Conservation (phyloP, 257 asterid genomes). For the Thymus quinquecostatus region DNA sequence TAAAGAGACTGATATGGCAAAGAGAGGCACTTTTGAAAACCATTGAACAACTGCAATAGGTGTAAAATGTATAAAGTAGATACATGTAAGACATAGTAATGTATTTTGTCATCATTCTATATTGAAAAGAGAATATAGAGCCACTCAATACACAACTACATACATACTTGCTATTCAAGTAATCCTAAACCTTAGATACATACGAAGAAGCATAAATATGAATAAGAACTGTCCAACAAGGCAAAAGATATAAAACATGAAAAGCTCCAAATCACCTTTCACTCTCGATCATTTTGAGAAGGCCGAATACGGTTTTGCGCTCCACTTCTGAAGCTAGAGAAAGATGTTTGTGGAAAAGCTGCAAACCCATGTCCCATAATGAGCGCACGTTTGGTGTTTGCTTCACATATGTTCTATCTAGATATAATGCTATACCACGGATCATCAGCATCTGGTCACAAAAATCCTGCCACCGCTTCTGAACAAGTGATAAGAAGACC, state of each 20-base stretch:
- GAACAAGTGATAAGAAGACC: conserved; percentile 90
- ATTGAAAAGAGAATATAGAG: too few relatives aligned
- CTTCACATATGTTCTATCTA: conserved; percentile 95
- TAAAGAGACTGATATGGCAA: conserved; percentile 15
- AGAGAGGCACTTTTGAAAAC: conserved; percentile 14
- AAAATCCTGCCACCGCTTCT: conserved; percentile 94
- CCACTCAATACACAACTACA: background rate
- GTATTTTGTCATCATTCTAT: too few relatives aligned
- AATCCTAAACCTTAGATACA: too few relatives aligned
- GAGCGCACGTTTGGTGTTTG: conserved; percentile 87
- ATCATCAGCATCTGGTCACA: conserved; percentile 98
- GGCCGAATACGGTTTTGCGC: conserved; percentile 88
- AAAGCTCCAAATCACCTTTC: conserved; percentile 62
- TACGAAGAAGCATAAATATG: too few relatives aligned
- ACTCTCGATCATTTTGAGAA: conserved; percentile 85
- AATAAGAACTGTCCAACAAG: too few relatives aligned
- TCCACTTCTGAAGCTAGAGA: conserved; percentile 90
- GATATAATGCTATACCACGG: conserved; percentile 91
- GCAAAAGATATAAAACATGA: background rate
- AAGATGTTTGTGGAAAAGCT: conserved; percentile 91
- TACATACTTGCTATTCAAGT: too few relatives aligned
- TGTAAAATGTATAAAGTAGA: background rate
- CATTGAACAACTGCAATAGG: background rate
- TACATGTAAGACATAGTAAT: too few relatives aligned
- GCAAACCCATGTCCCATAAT: conserved; percentile 99